phyloP scores from a whole-genome alignment of 495 filamentous ascomycete species.

The Lophiostoma macrostomum region DNA sequence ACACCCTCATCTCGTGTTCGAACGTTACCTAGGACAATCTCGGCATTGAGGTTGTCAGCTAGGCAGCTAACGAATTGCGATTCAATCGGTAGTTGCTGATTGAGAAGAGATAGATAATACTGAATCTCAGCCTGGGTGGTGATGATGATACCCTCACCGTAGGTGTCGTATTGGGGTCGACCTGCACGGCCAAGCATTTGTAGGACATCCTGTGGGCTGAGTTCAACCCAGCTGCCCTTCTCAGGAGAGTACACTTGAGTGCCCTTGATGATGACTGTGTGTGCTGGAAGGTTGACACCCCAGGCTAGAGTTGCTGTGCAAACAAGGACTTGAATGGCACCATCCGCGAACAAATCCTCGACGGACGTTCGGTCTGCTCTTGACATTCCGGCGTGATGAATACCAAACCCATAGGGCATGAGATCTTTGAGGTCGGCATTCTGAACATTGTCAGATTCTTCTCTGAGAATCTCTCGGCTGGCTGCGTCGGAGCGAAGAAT shows the following conservation, averaged over 20 bases:
- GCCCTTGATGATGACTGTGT: conserved; percentile 95
- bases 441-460: conserved; percentile 77
- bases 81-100: conserved; percentile 96
- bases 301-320: conserved; percentile 95
- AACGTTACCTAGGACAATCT: conserved; percentile 94
- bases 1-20: conserved; percentile 90
- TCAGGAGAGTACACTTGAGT: conserved; percentile 98
- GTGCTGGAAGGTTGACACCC: conserved; percentile 93
- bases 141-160: conserved; percentile 98
- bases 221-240: conserved; percentile 97
- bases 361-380: conserved; percentile 89
- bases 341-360: conserved; percentile 88
- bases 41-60: conserved; percentile 95
- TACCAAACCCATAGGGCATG: conserved; percentile 93
- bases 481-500: conserved; percentile 92
- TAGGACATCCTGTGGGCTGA: conserved; percentile 95
- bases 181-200: conserved; percentile 99
- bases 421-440: conserved; percentile 92
- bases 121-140: conserved; percentile 92
- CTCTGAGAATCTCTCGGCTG: conserved; percentile 78
- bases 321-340: conserved; percentile 89
- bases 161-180: conserved; percentile 94
- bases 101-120: conserved; percentile 93
- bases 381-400: conserved; percentile 96
- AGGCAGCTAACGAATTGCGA: conserved; percentile 91